These are phyloP conservation scores for Ligustrum vulgare DNA, from an alignment of 257 asterid species.

Conservation along the genomic window DNA sequence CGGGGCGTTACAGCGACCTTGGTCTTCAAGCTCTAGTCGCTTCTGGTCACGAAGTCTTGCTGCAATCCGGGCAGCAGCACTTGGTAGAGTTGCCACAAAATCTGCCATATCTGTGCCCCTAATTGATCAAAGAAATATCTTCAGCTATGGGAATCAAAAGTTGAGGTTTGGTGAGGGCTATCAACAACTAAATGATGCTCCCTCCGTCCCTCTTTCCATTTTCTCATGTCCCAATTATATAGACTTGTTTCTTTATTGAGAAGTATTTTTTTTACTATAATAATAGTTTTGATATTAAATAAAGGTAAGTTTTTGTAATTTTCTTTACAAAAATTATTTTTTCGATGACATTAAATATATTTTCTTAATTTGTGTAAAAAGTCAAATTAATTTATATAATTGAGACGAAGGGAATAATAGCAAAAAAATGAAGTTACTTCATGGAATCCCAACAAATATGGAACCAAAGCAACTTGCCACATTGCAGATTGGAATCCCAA, in stretches of 20 bases:
- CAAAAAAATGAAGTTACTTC: conserved; percentile 66
- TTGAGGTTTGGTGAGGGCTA: conserved; percentile 49
- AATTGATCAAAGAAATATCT: conserved; percentile 62
- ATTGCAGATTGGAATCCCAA: conserved; percentile 82
- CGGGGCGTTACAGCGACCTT: conserved; percentile 46
- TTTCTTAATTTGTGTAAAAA: too few relatives aligned
- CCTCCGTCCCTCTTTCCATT: too few relatives aligned
- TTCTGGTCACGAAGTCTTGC: conserved; percentile 75
- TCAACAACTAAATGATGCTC: conserved; percentile 48
- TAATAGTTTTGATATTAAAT: too few relatives aligned
- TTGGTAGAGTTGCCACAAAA: conserved; percentile 49
- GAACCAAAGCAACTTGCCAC: conserved; percentile 78
- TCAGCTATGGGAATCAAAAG: conserved; percentile 65
- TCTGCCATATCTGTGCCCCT: conserved; percentile 47
- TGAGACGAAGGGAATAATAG: too few relatives aligned
- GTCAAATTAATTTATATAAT: too few relatives aligned
- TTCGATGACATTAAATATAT: too few relatives aligned
- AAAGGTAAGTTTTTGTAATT: too few relatives aligned
- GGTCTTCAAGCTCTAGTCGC: conserved; percentile 77
- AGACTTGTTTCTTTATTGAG: too few relatives aligned
- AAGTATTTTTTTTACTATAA: too few relatives aligned
- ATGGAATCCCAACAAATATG: conserved; percentile 86
- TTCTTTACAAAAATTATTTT: too few relatives aligned
- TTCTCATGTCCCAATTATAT: too few relatives aligned
- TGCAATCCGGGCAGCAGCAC: conserved; percentile 70